Percentiles rank a stretch among this genome's conserved stretches.
These are phyloP conservation scores for Fomes fomentarius DNA, from an alignment of 1,284 basidiomycete species.

Conservation along the genomic window DNA sequence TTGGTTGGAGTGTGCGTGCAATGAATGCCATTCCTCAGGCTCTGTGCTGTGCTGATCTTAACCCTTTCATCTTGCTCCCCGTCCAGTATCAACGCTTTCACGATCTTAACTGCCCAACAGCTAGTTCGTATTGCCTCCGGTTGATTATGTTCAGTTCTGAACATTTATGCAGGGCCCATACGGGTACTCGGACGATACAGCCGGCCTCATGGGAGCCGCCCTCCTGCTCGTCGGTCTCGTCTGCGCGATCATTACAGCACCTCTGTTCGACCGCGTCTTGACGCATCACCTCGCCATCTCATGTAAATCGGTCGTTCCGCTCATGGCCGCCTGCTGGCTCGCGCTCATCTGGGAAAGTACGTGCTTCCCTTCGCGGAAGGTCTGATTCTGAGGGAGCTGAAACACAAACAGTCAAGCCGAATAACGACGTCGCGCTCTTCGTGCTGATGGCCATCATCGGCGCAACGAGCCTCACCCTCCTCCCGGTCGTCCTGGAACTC, in stretches of 20 bases:
- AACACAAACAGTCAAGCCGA: conserved; percentile 51
- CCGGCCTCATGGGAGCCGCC: conserved; percentile 71
- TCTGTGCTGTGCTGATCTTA: no score
- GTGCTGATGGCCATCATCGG: conserved; percentile 71
- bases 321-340: conserved; percentile 65
- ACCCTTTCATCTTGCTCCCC: background rate
- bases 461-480: conserved; percentile 61
- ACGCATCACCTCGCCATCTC: conserved; percentile 68
- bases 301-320: conserved; percentile 61
- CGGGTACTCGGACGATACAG: conserved; percentile 65
- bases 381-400: background rate
- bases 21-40: no score
- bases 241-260: conserved; percentile 65
- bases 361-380: conserved; percentile 24
- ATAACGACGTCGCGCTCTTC: conserved; percentile 63
- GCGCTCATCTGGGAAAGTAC: conserved; percentile 77
- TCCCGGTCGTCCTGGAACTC: conserved; percentile 77
- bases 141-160: background rate
- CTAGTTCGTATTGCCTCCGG: conserved; percentile 47
- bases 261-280: conserved; percentile 77
- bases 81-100: conserved; percentile 50
- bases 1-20: conserved; percentile 57
- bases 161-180: conserved; percentile 56
- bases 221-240: conserved; percentile 72
- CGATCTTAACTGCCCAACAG: conserved; percentile 67